A percentile compares a stretch with the other conserved stretches of the same genome.
These are phyloP conservation scores for Keithomyces neogunnii DNA, from an alignment of 2,329 filamentous ascomycete species.

Conservation along the genomic window DNA sequence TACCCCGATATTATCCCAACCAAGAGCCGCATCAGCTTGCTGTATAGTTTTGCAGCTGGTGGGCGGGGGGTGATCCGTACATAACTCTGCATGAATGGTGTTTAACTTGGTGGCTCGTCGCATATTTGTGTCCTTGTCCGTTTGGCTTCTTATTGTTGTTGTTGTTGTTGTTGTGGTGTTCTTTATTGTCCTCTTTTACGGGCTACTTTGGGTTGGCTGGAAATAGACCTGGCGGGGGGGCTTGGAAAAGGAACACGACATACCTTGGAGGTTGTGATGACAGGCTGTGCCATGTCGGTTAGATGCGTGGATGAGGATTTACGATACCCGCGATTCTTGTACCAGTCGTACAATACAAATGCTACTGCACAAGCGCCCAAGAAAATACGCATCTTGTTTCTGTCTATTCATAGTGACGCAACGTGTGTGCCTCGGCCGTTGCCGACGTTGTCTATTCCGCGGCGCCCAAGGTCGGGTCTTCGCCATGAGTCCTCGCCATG, in stretches of 20 bases:
- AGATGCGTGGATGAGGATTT: not conserved
- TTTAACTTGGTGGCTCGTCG: not conserved
- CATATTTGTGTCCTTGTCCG: too few species aligned
- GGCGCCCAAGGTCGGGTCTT: not conserved
- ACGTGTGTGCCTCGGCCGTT: too few species aligned
- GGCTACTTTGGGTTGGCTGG: too few species aligned
- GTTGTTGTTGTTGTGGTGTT: slow-evolving; percentile 11
- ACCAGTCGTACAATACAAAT: not conserved
- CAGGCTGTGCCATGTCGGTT: not conserved
- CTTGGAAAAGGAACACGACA: not conserved
- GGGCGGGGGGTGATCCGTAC: not conserved
- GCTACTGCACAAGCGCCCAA: not conserved
- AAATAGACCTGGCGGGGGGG: not conserved
- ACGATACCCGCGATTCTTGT: not conserved
- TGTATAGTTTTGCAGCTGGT: slow-evolving; percentile 27
- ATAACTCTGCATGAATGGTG: slow-evolving; percentile 9
- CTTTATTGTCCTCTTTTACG: not conserved
- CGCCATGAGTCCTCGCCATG: not conserved
- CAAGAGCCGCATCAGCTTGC: slow-evolving; percentile 48
- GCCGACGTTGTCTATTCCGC: too few species aligned
- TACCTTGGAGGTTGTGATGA: not conserved
- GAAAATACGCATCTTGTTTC: not conserved
- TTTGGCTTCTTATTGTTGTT: not conserved
- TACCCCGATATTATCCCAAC: slow-evolving; percentile 51
- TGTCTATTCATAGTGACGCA: not conserved